These are phyloP conservation scores for Ophiostoma ips DNA, from an alignment of 2,329 filamentous ascomycete species.

Conservation along the genomic window DNA sequence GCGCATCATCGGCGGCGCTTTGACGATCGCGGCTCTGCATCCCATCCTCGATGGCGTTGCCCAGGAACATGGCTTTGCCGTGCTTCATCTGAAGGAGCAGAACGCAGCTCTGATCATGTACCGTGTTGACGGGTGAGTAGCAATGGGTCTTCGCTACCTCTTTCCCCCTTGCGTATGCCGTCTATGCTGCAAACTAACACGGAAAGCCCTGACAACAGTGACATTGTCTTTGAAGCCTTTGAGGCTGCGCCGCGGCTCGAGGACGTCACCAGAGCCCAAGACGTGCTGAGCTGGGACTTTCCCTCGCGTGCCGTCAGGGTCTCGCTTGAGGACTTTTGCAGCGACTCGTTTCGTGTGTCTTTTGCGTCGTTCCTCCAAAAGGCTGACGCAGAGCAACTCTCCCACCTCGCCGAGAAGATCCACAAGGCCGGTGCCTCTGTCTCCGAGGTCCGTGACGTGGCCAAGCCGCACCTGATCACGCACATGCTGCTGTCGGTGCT, in stretches of 20 bases:
- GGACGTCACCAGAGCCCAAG: conserved; percentile 35
- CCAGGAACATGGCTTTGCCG: neutral
- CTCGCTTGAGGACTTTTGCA: conserved; percentile 20
- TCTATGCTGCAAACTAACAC: neutral
- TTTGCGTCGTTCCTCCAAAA: conserved; percentile 41
- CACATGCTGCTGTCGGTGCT: conserved; percentile 47
- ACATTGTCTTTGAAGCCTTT: conserved; percentile 38
- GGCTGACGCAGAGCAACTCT: conserved; percentile 33
- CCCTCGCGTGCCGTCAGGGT: conserved; percentile 39
- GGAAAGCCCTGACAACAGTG: neutral
- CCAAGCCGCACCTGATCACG: conserved; percentile 41
- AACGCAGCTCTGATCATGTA: conserved; percentile 22
- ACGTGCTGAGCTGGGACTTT: conserved; percentile 44
- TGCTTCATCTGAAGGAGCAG: conserved; percentile 13
- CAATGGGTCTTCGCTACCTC: too few species aligned
- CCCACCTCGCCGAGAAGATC: conserved; percentile 29
- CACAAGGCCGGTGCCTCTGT: conserved; percentile 35
- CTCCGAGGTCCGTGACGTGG: conserved; percentile 43
- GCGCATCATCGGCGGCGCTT: neutral
- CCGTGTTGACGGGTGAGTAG: conserved; percentile 3
- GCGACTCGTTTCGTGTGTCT: conserved; percentile 28
- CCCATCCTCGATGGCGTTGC: neutral
- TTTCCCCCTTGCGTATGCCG: too few species aligned
- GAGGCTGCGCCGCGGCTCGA: conserved; percentile 40
- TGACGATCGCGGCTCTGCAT: neutral